phyloP scores from a whole-genome alignment of 495 filamentous ascomycete species.

The Neurospora sublineolata region DNA sequence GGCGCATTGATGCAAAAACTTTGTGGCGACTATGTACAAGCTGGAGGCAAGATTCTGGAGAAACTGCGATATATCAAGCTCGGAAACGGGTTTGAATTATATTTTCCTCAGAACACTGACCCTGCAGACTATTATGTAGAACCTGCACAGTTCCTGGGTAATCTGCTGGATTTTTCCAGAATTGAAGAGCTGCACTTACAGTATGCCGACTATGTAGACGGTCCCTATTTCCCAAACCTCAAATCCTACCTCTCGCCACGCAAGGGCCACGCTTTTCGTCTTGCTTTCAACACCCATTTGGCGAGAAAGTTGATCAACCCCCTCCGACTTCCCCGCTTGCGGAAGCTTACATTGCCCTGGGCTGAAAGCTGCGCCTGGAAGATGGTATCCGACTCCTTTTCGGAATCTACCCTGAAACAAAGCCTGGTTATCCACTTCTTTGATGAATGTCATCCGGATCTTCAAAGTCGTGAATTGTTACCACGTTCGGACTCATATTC shows the following conservation, averaged over 20 bases:
- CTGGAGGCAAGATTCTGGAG: neutral
- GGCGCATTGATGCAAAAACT: neutral
- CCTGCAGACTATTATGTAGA: neutral
- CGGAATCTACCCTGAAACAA: neutral
- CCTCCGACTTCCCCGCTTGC: neutral
- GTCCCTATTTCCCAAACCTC: too few species aligned
- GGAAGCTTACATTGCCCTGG: neutral
- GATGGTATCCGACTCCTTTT: neutral
- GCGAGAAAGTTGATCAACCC: neutral
- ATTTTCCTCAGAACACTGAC: neutral
- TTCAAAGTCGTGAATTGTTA: neutral
- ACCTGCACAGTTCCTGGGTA: neutral
- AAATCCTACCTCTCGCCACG: too few species aligned
- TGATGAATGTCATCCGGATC: neutral
- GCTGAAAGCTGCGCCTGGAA: neutral
- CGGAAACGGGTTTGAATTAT: neutral
- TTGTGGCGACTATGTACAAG: neutral
- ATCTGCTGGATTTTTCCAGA: neutral
- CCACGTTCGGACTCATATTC: neutral
- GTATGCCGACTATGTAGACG: neutral
- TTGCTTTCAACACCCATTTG: neutral
- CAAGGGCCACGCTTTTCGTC: too few species aligned
- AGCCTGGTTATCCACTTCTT: neutral
- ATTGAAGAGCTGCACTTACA: neutral
- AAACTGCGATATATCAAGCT: neutral